phyloP scores from a whole-genome alignment of 768 basidiomycete species.

The Tricholoma bakamatsutake region DNA sequence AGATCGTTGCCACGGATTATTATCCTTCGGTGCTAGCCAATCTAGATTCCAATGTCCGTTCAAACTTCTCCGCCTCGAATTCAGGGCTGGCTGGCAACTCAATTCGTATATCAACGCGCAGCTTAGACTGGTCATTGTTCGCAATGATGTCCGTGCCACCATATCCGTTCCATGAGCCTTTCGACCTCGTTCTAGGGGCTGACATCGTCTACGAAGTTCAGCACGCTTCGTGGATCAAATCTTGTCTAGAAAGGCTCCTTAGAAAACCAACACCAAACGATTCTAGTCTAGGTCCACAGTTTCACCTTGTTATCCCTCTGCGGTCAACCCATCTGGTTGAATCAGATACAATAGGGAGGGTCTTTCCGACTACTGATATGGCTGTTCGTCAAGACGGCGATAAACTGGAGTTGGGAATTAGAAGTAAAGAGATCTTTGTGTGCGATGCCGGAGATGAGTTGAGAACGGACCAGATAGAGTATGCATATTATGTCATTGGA shows the following conservation, averaged over 20 bases:
- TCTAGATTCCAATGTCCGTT: constrained; percentile 50
- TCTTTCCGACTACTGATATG: constrained; percentile 34
- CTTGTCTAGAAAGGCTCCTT: constrained; percentile 50
- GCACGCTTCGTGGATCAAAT: constrained; percentile 68
- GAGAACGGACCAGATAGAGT: constrained; percentile 51
- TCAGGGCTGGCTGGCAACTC: background rate
- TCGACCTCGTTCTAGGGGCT: constrained; percentile 74
- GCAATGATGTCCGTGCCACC: constrained; percentile 2
- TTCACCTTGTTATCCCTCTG: constrained; percentile 76
- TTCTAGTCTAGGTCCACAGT: constrained; percentile 24
- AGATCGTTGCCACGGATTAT: constrained; percentile 69
- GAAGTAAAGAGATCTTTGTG: constrained; percentile 46
- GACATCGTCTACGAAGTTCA: constrained; percentile 75
- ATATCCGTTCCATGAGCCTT: constrained; percentile 33
- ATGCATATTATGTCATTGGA: constrained; percentile 66
- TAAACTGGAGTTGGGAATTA: constrained; percentile 35
- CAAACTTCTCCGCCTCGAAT: constrained; percentile 41
- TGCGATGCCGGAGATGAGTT: constrained; percentile 43
- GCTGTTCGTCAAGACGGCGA: constrained; percentile 2
- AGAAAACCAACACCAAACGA: constrained; percentile 16
- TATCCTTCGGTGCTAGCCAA: constrained; percentile 71
- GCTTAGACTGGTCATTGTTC: constrained; percentile 61
- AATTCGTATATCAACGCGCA: constrained; percentile 18
- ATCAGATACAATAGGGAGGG: constrained; percentile 48
- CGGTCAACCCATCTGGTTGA: constrained; percentile 60